These are phyloP conservation scores for Aspergillus tubingensis DNA, from an alignment of 2,329 filamentous ascomycete genomes.

Conservation along the genomic window DNA sequence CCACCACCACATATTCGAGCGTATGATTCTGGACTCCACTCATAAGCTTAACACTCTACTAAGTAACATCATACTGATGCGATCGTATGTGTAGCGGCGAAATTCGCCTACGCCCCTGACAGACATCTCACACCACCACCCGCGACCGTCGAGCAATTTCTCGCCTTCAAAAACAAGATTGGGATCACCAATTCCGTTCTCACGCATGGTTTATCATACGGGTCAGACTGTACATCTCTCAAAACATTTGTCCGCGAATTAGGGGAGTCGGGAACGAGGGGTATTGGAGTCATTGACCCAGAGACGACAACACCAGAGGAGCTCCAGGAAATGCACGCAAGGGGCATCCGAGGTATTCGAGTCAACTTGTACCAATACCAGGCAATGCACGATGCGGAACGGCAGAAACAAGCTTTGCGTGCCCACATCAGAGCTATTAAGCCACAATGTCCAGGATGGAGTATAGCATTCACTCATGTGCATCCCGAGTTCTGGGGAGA, in stretches of 20 bases:
- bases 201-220: slow-evolving; percentile 42
- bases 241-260: slow-evolving; percentile 35
- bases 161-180: slow-evolving; percentile 25
- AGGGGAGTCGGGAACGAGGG: slow-evolving; percentile 27
- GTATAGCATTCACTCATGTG: slow-evolving; percentile 35
- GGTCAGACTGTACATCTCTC: slow-evolving; percentile 38
- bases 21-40: slow-evolving; percentile 18
- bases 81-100: slow-evolving; percentile 10
- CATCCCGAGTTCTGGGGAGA: slow-evolving; percentile 35
- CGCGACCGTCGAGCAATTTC: slow-evolving; percentile 28
- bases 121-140: slow-evolving; percentile 33
- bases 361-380: slow-evolving; percentile 41
- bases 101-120: slow-evolving; percentile 28
- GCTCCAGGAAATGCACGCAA: slow-evolving; percentile 26
- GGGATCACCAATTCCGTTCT: slow-evolving; percentile 41
- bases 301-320: slow-evolving; percentile 24
- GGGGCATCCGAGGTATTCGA: slow-evolving; percentile 38
- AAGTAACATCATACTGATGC: background rate
- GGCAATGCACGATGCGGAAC: slow-evolving; percentile 40
- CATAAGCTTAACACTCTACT: too few relatives aligned
- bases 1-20: slow-evolving; percentile 39
- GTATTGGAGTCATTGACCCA: slow-evolving; percentile 36
- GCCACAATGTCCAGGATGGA: slow-evolving; percentile 27
- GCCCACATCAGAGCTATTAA: slow-evolving; percentile 30
- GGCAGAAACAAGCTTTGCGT: slow-evolving; percentile 34